These are phyloP conservation scores for Saccharomycopsis javanensis DNA, from an alignment of 805 yeast genomes.

Conservation along the genomic window DNA sequence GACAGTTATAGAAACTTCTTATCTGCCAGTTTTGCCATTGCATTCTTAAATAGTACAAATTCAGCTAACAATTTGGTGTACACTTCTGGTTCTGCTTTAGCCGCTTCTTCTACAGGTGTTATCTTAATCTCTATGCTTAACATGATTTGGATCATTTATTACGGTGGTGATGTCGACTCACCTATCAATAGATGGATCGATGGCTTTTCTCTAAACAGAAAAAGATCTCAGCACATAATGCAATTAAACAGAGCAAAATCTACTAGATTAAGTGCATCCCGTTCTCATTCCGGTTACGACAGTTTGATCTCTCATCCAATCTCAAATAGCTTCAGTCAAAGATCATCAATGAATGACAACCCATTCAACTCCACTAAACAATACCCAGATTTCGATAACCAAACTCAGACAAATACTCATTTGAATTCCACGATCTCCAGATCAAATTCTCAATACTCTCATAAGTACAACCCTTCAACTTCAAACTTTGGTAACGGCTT, in stretches of 20 bases:
- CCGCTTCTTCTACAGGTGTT: slow-evolving; percentile 90
- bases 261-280: slow-evolving; percentile 9
- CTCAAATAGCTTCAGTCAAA: slow-evolving; percentile 13
- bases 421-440: slow-evolving; percentile 13
- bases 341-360: slow-evolving; percentile 15
- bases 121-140: slow-evolving; percentile 75
- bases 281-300: slow-evolving; percentile 11
- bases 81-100: slow-evolving; percentile 48
- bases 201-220: slow-evolving; percentile 56
- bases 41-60: slow-evolving; percentile 78
- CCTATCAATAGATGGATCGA: slow-evolving; percentile 79
- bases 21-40: slow-evolving; percentile 41
- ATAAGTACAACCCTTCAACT: slow-evolving; percentile 14
- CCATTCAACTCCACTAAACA: slow-evolving; percentile 19
- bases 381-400: slow-evolving; percentile 19
- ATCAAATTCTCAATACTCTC: slow-evolving; percentile 16
- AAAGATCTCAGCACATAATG: slow-evolving; percentile 4
- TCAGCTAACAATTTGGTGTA: slow-evolving; percentile 75
- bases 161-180: slow-evolving; percentile 85
- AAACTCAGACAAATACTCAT: slow-evolving; percentile 19
- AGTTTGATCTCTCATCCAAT: slow-evolving; percentile 17
- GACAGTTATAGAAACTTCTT: slow-evolving; percentile 54
- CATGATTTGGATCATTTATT: slow-evolving; percentile 76
- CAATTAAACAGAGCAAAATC: slow-evolving; percentile 11
- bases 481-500: background rate